These are phyloP conservation scores for Pseudogymnoascus sp. DNA, from an alignment of 2,329 filamentous ascomycete species.

Conservation along the genomic window DNA sequence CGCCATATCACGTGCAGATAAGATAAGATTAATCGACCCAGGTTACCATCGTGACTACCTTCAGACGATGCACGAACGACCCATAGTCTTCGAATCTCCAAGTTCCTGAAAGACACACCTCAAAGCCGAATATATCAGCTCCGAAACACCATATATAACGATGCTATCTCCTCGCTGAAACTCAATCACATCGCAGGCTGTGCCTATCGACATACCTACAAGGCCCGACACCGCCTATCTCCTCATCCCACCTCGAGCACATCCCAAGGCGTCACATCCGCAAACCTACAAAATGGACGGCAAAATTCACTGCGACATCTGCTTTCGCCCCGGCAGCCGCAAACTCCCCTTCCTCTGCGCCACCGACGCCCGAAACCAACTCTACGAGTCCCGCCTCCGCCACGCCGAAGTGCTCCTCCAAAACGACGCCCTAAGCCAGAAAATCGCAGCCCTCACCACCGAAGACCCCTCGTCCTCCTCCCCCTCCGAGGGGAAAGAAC, in stretches of 20 bases:
- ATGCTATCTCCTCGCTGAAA: background rate
- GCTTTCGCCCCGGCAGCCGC: conserved; percentile 48
- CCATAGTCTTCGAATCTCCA: background rate
- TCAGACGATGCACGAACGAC: background rate
- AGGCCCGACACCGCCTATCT: background rate
- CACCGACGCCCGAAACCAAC: conserved; percentile 61
- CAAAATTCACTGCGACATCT: conserved; percentile 65
- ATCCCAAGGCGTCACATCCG: conserved; percentile 15
- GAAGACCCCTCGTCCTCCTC: background rate
- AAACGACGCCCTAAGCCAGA: conserved; percentile 43
- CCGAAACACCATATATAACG: background rate
- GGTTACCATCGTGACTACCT: conserved; percentile 1
- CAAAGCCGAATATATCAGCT: background rate
- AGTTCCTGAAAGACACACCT: conserved; percentile 1
- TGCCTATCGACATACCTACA: background rate
- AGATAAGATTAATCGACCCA: conserved; percentile 8
- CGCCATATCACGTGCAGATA: background rate
- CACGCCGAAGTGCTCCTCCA: conserved; percentile 55
- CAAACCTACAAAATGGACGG: conserved; percentile 20
- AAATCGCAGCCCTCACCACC: conserved; percentile 21
- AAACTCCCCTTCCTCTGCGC: conserved; percentile 62
- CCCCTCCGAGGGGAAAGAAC: background rate
- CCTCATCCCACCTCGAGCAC: background rate
- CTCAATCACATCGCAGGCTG: background rate
- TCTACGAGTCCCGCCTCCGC: conserved; percentile 60